Evolutionary conservation across 192 early-diverging fungal genomes (phyloP).

Genomic region (Anaeromyces robustus): DNA sequence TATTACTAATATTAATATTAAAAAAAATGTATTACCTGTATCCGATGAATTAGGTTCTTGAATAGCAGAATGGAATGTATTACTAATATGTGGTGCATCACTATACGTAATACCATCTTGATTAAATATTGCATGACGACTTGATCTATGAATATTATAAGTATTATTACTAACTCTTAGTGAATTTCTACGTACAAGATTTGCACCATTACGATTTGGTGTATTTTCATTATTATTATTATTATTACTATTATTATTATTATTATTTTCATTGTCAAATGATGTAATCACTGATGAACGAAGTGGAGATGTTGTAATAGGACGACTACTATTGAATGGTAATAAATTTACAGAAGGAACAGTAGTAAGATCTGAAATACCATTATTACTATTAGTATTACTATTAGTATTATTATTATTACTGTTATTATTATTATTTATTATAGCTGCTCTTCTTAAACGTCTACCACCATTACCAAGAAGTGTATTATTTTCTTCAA

Average conservation of each 20-base stretch:
- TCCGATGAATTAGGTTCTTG: not conserved
- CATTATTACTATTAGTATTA: not conserved
- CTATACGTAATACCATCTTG: not conserved
- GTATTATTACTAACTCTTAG: not conserved
- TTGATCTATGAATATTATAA: not conserved
- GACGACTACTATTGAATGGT: not conserved
- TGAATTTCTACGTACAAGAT: not conserved
- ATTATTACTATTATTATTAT: not conserved
- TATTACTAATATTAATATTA: no score
- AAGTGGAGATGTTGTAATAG: not conserved
- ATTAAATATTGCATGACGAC: not conserved
- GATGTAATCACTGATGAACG: not conserved
- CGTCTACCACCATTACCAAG: not conserved
- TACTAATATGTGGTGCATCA: not conserved
- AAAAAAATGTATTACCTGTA: not conserved
- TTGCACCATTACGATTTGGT: not conserved
- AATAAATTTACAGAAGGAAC: not conserved
- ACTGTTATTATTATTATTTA: not conserved
- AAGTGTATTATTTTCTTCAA: not conserved
- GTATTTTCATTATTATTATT: not conserved
- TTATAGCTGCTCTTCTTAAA: not conserved
- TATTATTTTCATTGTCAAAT: not conserved
- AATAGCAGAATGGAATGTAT: not conserved
- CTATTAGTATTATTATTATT: no score
- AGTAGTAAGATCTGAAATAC: not conserved